Evolutionary conservation across 257 asterid genomes (phyloP).

Genomic region (Haberlea rhodopensis): DNA sequence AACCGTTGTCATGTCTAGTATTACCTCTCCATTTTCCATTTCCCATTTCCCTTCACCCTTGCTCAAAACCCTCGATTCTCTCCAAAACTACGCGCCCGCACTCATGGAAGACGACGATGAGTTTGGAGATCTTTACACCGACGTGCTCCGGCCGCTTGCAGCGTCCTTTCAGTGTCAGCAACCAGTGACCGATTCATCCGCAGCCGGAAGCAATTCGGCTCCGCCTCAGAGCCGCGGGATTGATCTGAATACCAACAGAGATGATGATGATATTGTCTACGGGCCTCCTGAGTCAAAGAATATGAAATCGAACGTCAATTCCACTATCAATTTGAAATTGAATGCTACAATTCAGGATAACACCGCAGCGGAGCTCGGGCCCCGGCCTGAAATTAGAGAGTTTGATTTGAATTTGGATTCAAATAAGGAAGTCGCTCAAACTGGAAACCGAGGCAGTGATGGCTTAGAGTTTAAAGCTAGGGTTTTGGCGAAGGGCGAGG

Average conservation of each 20-base stretch:
- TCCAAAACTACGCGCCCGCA: conserved; percentile 20
- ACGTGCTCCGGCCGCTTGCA: conserved; percentile 68
- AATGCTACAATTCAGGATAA: conserved; percentile 33
- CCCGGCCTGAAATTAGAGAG: conserved; percentile 2
- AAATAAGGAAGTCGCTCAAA: conserved; percentile 18
- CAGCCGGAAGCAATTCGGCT: conserved; percentile 27
- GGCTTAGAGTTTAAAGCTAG: conserved; percentile 31
- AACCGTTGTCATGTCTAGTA: too few relatives aligned
- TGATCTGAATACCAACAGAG: conserved; percentile 60
- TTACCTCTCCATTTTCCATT: too few relatives aligned
- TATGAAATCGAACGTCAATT: conserved; percentile 21
- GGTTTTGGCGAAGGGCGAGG: conserved; percentile 57
- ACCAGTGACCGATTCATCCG: conserved; percentile 11
- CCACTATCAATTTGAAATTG: conserved; percentile 29
- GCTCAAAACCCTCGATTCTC: conserved; percentile 29
- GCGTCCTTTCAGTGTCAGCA: conserved; percentile 40
- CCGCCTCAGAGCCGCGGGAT: conserved; percentile 46
- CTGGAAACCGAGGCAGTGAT: conserved; percentile 20
- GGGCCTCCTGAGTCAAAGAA: conserved; percentile 43
- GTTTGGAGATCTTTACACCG: conserved; percentile 97
- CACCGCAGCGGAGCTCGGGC: conserved; percentile 32
- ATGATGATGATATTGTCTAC: conserved; percentile 39
- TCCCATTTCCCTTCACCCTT: not conserved
- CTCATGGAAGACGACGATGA: conserved; percentile 94
- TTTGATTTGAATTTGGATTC: conserved; percentile 42